These are phyloP conservation scores for Marchantia polymorpha DNA, from an alignment of 225 moss, liverwort and hornwort genomes.

Conservation along the genomic window DNA sequence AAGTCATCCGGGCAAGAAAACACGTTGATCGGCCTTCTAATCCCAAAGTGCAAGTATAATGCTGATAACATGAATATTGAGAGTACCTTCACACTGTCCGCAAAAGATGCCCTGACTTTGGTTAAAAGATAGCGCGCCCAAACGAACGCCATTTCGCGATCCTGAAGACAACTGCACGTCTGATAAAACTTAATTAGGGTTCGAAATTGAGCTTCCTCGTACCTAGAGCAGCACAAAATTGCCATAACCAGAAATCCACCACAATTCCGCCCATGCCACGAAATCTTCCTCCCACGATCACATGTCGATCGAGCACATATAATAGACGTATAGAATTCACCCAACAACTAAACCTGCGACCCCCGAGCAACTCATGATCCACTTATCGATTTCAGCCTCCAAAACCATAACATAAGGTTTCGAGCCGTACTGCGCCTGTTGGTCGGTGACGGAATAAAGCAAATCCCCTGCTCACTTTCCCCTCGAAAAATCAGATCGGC, in stretches of 20 bases:
- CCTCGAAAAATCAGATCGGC: background rate
- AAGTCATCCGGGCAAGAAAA: background rate
- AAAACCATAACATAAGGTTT: background rate
- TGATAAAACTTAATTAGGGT: slow-evolving; percentile 11
- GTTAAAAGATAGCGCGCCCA: slow-evolving; percentile 90
- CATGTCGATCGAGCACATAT: background rate
- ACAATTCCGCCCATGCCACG: background rate
- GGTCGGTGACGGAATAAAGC: background rate
- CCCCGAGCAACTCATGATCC: background rate
- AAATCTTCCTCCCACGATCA: background rate
- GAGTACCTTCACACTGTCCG: slow-evolving; percentile 73
- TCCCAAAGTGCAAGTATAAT: background rate
- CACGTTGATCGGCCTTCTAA: background rate
- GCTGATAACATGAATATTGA: background rate
- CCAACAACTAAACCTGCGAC: background rate
- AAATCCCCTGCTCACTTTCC: background rate
- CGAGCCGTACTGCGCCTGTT: background rate
- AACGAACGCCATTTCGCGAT: slow-evolving; percentile 43
- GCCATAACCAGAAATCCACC: too few relatives aligned
- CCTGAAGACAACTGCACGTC: slow-evolving; percentile 4
- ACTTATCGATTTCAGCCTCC: background rate
- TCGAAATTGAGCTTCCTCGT: background rate
- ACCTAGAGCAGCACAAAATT: background rate
- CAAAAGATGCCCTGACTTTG: slow-evolving; percentile 76
- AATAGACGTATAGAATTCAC: background rate